Evolutionary conservation across 2,329 filamentous ascomycete species (phyloP).

Genomic region (Trichoderma breve): DNA sequence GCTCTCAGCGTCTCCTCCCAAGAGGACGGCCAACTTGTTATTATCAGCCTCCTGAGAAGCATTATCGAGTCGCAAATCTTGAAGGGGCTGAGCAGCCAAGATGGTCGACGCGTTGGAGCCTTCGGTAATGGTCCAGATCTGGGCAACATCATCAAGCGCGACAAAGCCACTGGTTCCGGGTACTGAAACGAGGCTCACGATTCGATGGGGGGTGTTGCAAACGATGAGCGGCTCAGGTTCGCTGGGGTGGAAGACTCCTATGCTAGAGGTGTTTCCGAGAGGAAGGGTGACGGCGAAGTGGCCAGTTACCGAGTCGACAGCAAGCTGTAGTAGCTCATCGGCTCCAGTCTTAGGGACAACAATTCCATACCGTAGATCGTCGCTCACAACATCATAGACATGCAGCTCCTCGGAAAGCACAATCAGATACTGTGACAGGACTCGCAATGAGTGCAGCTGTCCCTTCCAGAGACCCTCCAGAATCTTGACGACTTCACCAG

Average conservation of each 20-base stretch:
- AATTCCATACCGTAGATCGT: constrained; percentile 68
- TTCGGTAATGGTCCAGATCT: constrained; percentile 63
- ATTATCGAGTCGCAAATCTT: constrained; percentile 51
- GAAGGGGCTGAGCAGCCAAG: constrained; percentile 53
- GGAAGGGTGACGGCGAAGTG: constrained; percentile 64
- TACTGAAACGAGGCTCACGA: constrained; percentile 66
- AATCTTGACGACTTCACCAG: constrained; percentile 63
- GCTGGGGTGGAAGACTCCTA: constrained; percentile 67
- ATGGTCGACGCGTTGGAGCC: constrained; percentile 55
- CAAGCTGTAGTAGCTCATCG: constrained; percentile 59
- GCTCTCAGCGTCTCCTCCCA: constrained; percentile 41
- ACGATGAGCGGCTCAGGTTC: constrained; percentile 58
- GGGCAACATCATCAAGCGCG: constrained; percentile 71
- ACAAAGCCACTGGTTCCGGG: constrained; percentile 69
- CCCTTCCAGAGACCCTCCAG: constrained; percentile 67
- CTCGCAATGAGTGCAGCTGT: constrained; percentile 63
- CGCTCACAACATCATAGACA: constrained; percentile 81
- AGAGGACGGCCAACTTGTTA: constrained; percentile 30
- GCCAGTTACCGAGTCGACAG: constrained; percentile 64
- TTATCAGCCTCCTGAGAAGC: constrained; percentile 30
- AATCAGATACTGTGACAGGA: constrained; percentile 72
- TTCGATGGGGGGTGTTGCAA: constrained; percentile 54
- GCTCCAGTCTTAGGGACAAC: constrained; percentile 48
- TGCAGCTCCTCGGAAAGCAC: constrained; percentile 70
- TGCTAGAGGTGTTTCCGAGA: constrained; percentile 46